Evolutionary conservation across 805 yeast species (phyloP).

Genomic region (Metschnikowia baotianmanensis): DNA sequence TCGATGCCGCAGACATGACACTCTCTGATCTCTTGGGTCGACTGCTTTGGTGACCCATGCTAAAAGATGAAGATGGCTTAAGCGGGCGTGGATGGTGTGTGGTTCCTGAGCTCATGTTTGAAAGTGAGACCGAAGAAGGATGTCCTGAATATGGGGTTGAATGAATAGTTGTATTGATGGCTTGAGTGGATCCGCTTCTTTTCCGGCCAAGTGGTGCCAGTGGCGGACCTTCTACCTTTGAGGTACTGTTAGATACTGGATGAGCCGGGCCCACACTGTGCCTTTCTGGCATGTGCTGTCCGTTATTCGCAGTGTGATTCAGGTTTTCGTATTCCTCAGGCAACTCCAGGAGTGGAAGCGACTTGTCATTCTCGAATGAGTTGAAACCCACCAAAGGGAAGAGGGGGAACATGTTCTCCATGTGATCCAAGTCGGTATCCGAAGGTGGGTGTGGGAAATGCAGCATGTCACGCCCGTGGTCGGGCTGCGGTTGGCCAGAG

Average conservation of each 20-base stretch:
- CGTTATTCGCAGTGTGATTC: neutral
- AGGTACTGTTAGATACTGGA: neutral
- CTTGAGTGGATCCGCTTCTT: conserved; percentile 5
- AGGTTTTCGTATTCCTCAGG: conserved; percentile 16
- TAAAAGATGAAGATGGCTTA: conserved; percentile 7
- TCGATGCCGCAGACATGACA: conserved; percentile 38
- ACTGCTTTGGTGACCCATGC: conserved; percentile 23
- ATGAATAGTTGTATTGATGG: neutral
- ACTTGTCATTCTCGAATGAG: conserved; percentile 35
- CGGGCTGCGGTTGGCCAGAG: neutral
- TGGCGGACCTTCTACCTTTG: neutral
- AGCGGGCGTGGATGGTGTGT: conserved; percentile 15
- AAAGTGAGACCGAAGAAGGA: conserved; percentile 8
- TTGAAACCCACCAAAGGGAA: conserved; percentile 41
- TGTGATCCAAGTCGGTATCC: conserved; percentile 26
- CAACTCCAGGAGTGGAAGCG: conserved; percentile 34
- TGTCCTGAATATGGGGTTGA: conserved; percentile 3
- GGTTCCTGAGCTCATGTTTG: conserved; percentile 2
- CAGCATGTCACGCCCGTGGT: conserved; percentile 4
- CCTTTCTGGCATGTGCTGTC: neutral
- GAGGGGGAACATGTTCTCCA: conserved; percentile 40
- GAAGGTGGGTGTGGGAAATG: conserved; percentile 18
- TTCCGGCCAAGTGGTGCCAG: neutral
- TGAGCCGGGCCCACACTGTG: neutral
- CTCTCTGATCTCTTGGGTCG: conserved; percentile 41